Percentiles rank a stretch among this genome's conserved stretches.
Conservation (phyloP, 768 basidiomycete genomes). For the Tricholoma saponaceum region DNA sequence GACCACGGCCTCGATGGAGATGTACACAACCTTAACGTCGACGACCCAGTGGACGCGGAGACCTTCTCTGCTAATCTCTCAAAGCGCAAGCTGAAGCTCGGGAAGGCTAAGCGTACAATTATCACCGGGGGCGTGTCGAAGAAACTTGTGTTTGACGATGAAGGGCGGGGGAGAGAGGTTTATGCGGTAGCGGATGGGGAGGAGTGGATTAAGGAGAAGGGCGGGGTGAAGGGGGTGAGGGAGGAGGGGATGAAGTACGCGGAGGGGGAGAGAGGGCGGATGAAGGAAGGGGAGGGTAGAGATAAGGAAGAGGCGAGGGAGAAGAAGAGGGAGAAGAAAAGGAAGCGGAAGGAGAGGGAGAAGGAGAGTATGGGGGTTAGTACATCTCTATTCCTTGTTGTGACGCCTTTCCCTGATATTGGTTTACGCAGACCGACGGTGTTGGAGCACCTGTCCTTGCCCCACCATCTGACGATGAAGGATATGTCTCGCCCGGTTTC, state of each 20-base stretch:
- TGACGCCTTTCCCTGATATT: conserved; percentile 3
- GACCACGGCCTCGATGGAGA: conserved; percentile 47
- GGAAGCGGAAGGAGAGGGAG: conserved; percentile 69
- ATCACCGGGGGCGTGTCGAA: conserved; percentile 57
- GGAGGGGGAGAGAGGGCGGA: conserved; percentile 65
- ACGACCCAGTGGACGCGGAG: conserved; percentile 38
- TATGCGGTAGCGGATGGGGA: conserved; percentile 81
- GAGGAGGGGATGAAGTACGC: conserved; percentile 69
- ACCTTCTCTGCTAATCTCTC: conserved; percentile 53
- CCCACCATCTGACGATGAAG: conserved; percentile 36
- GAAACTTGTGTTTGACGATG: conserved; percentile 90
- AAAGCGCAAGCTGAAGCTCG: conserved; percentile 80
- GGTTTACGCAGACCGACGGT: conserved; percentile 23
- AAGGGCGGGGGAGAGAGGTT: conserved; percentile 72
- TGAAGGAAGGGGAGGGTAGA: conserved; percentile 62
- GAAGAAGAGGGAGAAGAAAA: conserved; percentile 84
- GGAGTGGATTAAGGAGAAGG: conserved; percentile 62
- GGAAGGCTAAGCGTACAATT: conserved; percentile 68
- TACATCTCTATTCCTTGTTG: conserved; percentile 7
- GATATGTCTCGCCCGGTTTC: conserved; percentile 71
- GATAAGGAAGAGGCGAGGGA: conserved; percentile 85
- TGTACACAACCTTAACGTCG: conserved; percentile 14
- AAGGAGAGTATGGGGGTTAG: conserved; percentile 11
- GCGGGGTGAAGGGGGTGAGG: conserved; percentile 59
- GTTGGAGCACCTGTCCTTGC: conserved; percentile 33